Evolutionary conservation across 2,329 filamentous ascomycete species (phyloP), one percentile per base, ranked within the genome.

Genomic region (Endothia cerciana): DNA sequence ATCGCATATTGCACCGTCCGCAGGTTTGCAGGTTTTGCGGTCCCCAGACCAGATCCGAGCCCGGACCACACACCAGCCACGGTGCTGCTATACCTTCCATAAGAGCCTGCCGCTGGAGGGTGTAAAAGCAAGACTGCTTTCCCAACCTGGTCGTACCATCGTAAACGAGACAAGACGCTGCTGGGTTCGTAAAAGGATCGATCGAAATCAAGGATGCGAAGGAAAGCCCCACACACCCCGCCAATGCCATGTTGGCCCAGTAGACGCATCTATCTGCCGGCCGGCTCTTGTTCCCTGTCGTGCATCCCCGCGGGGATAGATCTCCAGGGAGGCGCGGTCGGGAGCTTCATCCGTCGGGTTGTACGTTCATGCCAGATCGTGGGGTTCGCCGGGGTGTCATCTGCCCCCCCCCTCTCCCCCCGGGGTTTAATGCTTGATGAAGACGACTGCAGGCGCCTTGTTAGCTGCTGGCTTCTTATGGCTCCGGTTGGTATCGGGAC

Each of bases 101-200:
- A 51, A 36, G 40, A 57, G 13, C 72, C 72, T 73, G 72, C 72
- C 70, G 70, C 74, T 78, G 67, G 71, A 73, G 58, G 62, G 62
- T 36, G 60, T 66, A 71, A 76, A 51, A 74, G 73, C 73, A 73
- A 75, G 71, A 72, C 33, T 63, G 60, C 47, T 40, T 43, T 45
- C 36, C 25, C 19, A 11, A 28, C 47, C 74, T 71, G 72, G 70
- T 73, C 72, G 71, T 71, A 72, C 72, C 72, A 49, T 64, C 64
- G 38, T 68, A 59, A 66, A 51, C 64, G 61, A 65, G 49, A 51
- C 64, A 58, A 65, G 49, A 66, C 60, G 64, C 65, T 65, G 36
- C 36, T 66, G 19, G 61, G 57, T 57, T 60, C 61, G 62, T 61
- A 58, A 65, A 66, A 64, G 36, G 43, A 68, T 45, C 64, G 45